Base-by-base conservation (phyloP, 306 rosid genomes). In the Mucuna pruriens region DNA sequence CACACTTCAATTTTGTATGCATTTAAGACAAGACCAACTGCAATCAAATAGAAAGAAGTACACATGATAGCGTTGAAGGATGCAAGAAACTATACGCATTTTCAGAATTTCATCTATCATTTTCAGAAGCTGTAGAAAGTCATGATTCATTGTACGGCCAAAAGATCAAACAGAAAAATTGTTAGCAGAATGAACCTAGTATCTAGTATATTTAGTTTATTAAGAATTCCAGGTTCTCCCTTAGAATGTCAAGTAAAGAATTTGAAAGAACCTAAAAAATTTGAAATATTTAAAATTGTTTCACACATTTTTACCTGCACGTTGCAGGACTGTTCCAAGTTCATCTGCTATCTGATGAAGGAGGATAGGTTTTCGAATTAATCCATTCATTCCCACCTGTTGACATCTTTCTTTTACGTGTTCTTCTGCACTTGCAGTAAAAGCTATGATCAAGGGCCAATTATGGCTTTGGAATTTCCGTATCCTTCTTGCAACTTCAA, bases 351-450 rank as follows among this genome's bases (percentile, higher is more conserved):
- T 81, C 52, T 88, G 87, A 63, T 83, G 89, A 73, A 92, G 89
- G 15, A 89, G 84, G 55, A 94, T 85, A 15, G 97, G 97, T 76
- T 92, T 94, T 19, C 90, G 84, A 52, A 94, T 85, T 71, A 92
- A 45, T 39, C 97, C 97, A 68, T 92, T 92, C 90, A 94, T 94
- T 72, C 98, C 98, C 25, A 86, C 82, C 62, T 80, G 90, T n/a
- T 87, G 38, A 82, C 98, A 94, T 78, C 83, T 89, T 80, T 94
- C 94, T 87, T 83, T 89, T 78, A 90, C 81, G 68, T 85, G 71
- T 22, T 90, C 94, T 87, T 90, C 95, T 1, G 89, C 95, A 62
- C 88, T 90, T 16, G 94, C 90, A 17, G 91, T 88, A 2, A 94
- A 73, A 64, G 95, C 98, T 22, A 94, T 82, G 52, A 94, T 89